phyloP scores from a whole-genome alignment of 202 grass and related monocot genomes.

The Eragrostis tef region DNA sequence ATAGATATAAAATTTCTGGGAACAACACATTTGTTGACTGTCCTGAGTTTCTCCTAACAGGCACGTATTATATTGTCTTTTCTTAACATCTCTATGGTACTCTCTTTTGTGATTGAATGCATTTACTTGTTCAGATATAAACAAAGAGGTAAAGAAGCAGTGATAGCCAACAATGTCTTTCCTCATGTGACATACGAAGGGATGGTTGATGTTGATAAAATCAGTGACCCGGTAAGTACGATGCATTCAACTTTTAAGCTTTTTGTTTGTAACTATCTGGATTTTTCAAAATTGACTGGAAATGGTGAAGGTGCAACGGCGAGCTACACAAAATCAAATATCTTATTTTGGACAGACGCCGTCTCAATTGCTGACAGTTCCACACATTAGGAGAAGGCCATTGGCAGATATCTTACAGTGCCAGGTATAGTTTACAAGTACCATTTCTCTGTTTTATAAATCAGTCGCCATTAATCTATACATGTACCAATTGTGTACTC shows the following conservation, averaged over 20 bases:
- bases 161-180: conserved; percentile 87
- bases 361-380: conserved; percentile 75
- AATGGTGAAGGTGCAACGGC: conserved; percentile 71
- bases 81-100: conserved; percentile 16
- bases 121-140: conserved; percentile 78
- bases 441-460: conserved; percentile 10
- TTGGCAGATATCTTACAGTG: conserved; percentile 78
- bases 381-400: conserved; percentile 72
- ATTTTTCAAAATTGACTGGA: conserved; percentile 47
- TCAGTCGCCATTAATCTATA: conserved; percentile 1
- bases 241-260: conserved; percentile 31
- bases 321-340: conserved; percentile 81
- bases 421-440: conserved; percentile 65
- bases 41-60: conserved; percentile 35
- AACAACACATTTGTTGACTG: conserved; percentile 7
- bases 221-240: conserved; percentile 75
- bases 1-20: conserved; percentile 2
- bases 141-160: conserved; percentile 93
- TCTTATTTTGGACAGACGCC: conserved; percentile 96
- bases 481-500: conserved; percentile 4
- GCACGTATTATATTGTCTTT: conserved; percentile 39
- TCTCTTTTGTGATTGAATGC: conserved; percentile 33
- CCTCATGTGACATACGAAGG: conserved; percentile 89
- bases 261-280: conserved; percentile 37
- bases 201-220: conserved; percentile 90